Conservation (phyloP, 148 eudicot species). For the Rhododendron ovatum region DNA sequence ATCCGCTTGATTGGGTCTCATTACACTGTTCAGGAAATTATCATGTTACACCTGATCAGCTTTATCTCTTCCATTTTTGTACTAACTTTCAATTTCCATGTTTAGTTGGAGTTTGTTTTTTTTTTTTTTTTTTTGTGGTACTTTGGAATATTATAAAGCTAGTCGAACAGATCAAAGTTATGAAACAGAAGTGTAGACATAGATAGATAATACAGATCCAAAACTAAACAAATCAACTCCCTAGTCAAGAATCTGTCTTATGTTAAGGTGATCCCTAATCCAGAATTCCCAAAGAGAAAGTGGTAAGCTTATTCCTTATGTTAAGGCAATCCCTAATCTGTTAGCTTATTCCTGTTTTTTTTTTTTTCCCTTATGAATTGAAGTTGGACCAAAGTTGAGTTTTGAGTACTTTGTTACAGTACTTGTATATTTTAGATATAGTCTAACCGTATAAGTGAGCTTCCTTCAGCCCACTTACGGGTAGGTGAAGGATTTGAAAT, state of each 20-base stretch:
- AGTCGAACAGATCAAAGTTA: too few relatives aligned
- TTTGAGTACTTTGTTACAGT: not conserved
- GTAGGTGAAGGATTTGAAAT: slow-evolving; percentile 22
- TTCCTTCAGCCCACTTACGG: slow-evolving; percentile 43
- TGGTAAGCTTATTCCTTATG: too few relatives aligned
- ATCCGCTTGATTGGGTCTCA: not conserved
- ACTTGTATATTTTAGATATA: not conserved
- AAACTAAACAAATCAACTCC: too few relatives aligned
- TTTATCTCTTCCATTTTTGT: not conserved
- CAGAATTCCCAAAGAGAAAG: too few relatives aligned
- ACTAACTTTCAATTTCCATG: not conserved
- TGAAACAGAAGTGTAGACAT: too few relatives aligned
- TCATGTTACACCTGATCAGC: not conserved
- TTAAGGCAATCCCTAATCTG: not conserved
- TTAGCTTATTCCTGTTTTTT: not conserved
- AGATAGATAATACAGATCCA: too few relatives aligned
- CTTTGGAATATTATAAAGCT: too few relatives aligned
- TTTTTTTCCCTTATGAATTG: not conserved
- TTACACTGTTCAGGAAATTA: too few relatives aligned
- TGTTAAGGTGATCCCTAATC: too few relatives aligned
- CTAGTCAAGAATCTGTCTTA: too few relatives aligned
- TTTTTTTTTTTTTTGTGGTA: not conserved
- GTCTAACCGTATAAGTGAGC: slow-evolving; percentile 19
- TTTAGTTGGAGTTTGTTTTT: not conserved
- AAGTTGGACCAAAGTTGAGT: too few relatives aligned